A percentile compares a stretch with the other conserved stretches of the same genome.
These are phyloP conservation scores for Solanum clarkiae DNA, from an alignment of 257 asterid genomes.

Conservation along the genomic window DNA sequence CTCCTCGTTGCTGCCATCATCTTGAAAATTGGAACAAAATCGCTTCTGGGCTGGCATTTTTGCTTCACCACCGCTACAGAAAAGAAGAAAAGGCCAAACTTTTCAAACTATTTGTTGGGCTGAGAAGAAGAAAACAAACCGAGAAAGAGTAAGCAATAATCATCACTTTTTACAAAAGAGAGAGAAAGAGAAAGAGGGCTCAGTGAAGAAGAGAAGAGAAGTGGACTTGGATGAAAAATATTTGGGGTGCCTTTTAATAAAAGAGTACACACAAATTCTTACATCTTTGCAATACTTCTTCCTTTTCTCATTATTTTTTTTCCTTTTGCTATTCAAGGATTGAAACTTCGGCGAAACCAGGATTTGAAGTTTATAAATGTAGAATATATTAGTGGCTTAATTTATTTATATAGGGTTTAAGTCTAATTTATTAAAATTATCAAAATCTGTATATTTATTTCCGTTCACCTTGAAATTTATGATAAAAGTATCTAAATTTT, in stretches of 20 bases:
- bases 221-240: background rate
- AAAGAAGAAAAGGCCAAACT: background rate
- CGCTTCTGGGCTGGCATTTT: constrained; percentile 23
- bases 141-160: background rate
- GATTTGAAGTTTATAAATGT: background rate
- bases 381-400: background rate
- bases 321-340: background rate
- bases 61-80: background rate
- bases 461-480: background rate
- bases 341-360: background rate
- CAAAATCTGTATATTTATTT: background rate
- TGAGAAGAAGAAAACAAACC: background rate
- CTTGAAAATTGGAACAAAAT: constrained; percentile 5
- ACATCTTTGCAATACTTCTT: background rate
- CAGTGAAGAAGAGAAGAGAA: background rate
- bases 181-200: background rate
- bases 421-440: background rate
- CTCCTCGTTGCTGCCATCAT: background rate
- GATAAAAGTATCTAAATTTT: background rate
- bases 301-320: background rate
- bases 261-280: background rate
- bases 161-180: background rate
- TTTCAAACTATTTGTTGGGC: background rate
- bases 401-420: background rate
- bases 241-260: background rate